Conservation (phyloP, 768 basidiomycete genomes). For the Suillus discolor region DNA sequence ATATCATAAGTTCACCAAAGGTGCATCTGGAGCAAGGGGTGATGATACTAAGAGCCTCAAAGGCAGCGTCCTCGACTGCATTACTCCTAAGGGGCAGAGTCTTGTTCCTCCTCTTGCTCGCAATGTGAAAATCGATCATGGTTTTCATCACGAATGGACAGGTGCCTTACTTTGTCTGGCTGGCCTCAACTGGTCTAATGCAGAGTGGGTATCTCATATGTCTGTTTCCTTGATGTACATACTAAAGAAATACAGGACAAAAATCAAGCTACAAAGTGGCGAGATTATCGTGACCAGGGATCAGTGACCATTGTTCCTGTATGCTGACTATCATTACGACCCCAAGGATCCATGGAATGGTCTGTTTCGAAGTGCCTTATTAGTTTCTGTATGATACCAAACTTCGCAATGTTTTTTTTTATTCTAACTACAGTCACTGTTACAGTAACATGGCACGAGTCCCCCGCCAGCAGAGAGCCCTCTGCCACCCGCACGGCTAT, state of each 20-base stretch:
- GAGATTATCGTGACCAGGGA: slow-evolving; percentile 22
- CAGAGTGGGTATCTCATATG: slow-evolving; percentile 10
- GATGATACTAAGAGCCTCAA: too few relatives aligned
- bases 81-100: too few relatives aligned
- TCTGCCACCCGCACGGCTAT: too few relatives aligned
- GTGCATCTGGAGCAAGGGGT: too few relatives aligned
- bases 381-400: slow-evolving; percentile 21
- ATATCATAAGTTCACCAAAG: too few relatives aligned
- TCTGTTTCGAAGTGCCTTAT: slow-evolving; percentile 22
- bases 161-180: slow-evolving; percentile 25
- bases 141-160: slow-evolving; percentile 22
- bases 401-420: neutral
- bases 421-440: slow-evolving; percentile 1
- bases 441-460: too few relatives aligned
- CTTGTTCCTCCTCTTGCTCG: too few relatives aligned
- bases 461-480: too few relatives aligned
- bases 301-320: slow-evolving; percentile 30
- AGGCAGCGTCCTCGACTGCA: too few relatives aligned
- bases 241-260: neutral
- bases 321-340: slow-evolving; percentile 20
- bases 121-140: slow-evolving; percentile 13
- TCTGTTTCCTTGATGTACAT: neutral
- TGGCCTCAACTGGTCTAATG: slow-evolving; percentile 22
- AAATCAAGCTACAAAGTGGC: slow-evolving; percentile 10
- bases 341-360: slow-evolving; percentile 30